These are phyloP conservation scores for Neodidymelliopsis sp. DNA, from an alignment of 2,329 filamentous ascomycete genomes.

Conservation along the genomic window DNA sequence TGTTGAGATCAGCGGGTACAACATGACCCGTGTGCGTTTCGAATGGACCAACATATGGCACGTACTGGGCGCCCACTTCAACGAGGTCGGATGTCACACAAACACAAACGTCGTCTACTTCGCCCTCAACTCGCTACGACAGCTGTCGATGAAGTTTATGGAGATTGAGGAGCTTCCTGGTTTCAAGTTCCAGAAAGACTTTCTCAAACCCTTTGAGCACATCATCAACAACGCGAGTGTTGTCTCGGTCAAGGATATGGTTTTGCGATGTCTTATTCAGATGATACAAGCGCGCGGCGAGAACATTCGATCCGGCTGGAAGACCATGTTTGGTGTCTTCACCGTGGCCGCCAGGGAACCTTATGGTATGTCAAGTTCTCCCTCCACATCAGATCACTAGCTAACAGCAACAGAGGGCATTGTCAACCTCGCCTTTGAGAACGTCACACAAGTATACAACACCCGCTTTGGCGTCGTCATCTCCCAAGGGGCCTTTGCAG, in stretches of 20 bases:
- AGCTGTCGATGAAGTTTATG: slow-evolving; percentile 98
- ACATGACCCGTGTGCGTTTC: slow-evolving; percentile 97
- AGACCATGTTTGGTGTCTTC: slow-evolving; percentile 99
- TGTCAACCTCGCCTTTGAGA: slow-evolving; percentile 95
- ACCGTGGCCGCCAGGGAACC: slow-evolving; percentile 93
- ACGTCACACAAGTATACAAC: slow-evolving; percentile 94
- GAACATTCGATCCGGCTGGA: slow-evolving; percentile 97
- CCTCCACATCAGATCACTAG: slow-evolving; percentile 6
- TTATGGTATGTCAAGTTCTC: slow-evolving; percentile 62
- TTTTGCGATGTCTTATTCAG: slow-evolving; percentile 92
- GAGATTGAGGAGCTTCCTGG: slow-evolving; percentile 96
- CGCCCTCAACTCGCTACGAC: slow-evolving; percentile 90
- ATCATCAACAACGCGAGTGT: slow-evolving; percentile 93
- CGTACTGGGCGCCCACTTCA: slow-evolving; percentile 97
- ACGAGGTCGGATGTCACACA: slow-evolving; percentile 93
- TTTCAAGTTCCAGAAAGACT: slow-evolving; percentile 99
- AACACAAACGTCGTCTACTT: slow-evolving; percentile 99
- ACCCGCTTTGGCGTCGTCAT: slow-evolving; percentile 96
- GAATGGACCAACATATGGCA: slow-evolving; percentile 99
- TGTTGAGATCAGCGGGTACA: slow-evolving; percentile 99
- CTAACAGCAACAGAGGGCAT: slow-evolving; percentile 74
- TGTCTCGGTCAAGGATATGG: slow-evolving; percentile 96
- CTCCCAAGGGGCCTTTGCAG: slow-evolving; percentile 93
- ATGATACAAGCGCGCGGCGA: slow-evolving; percentile 98
- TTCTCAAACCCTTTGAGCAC: slow-evolving; percentile 97